A percentile compares a stretch with the other conserved stretches of the same genome.
Evolutionary conservation across 108 stramenopile genomes (phyloP).

Genomic region (Pseudonitzschia multiseries): DNA sequence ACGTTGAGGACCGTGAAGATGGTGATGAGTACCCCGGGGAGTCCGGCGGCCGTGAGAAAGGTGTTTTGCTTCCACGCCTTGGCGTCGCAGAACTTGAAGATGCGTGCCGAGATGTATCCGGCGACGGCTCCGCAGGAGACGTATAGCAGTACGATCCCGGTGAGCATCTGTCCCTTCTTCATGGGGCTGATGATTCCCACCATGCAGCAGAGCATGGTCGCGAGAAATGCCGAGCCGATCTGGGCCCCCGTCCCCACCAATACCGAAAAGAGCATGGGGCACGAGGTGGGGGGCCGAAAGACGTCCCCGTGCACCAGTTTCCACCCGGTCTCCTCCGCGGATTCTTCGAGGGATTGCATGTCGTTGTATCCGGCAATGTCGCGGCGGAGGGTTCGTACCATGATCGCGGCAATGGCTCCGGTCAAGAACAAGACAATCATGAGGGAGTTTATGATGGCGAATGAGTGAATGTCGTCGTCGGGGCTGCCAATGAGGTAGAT

Average conservation of each 20-base stretch:
- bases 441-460: slow-evolving; percentile 95
- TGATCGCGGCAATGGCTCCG: slow-evolving; percentile 92
- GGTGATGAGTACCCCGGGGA: slow-evolving; percentile 77
- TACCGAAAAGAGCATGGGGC: slow-evolving; percentile 82
- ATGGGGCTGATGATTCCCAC: slow-evolving; percentile 89
- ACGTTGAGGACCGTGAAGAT: slow-evolving; percentile 87
- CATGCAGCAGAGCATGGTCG: slow-evolving; percentile 77
- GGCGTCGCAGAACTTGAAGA: slow-evolving; percentile 91
- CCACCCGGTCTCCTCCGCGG: slow-evolving; percentile 97
- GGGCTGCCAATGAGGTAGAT: slow-evolving; percentile 90
- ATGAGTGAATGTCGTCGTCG: slow-evolving; percentile 95
- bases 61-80: slow-evolving; percentile 79
- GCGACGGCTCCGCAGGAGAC: slow-evolving; percentile 89
- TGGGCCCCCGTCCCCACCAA: slow-evolving; percentile 93
- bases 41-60: slow-evolving; percentile 78
- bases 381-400: slow-evolving; percentile 90
- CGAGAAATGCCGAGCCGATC: slow-evolving; percentile 79
- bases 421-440: slow-evolving; percentile 98
- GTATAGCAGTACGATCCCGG: slow-evolving; percentile 85
- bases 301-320: slow-evolving; percentile 98
- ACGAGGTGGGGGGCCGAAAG: slow-evolving; percentile 86
- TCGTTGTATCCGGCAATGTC: slow-evolving; percentile 98
- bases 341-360: slow-evolving; percentile 76
- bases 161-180: slow-evolving; percentile 93
- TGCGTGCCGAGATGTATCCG: slow-evolving; percentile 83